Conservation (phyloP, 305 asterid genomes). For the Plantago coronopus region DNA sequence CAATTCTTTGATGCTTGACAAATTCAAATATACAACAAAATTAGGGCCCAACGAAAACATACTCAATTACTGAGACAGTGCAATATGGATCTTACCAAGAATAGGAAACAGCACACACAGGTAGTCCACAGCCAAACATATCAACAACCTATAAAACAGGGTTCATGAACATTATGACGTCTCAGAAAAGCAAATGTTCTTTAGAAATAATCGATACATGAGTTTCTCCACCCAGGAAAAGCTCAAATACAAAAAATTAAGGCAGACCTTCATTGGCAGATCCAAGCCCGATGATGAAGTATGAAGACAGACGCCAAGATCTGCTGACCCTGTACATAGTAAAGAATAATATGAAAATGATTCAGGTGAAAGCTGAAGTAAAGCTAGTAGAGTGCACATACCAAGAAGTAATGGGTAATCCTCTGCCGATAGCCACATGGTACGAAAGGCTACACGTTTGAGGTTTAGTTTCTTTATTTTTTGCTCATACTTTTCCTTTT, state of each 20-base stretch:
- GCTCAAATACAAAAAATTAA: constrained; percentile 16
- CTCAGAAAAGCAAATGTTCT: not conserved
- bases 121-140: constrained; percentile 97
- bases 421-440: constrained; percentile 95
- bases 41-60: constrained; percentile 3
- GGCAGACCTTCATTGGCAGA: constrained; percentile 86
- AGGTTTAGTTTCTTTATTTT: constrained; percentile 74
- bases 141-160: constrained; percentile 69
- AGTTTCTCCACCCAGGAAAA: constrained; percentile 1
- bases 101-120: constrained; percentile 96
- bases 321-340: constrained; percentile 69
- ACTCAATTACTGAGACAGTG: constrained; percentile 15
- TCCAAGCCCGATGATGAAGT: constrained; percentile 95
- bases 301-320: constrained; percentile 91
- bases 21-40: constrained; percentile 24
- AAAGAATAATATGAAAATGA: constrained; percentile 23
- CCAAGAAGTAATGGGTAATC: constrained; percentile 97
- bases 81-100: constrained; percentile 62
- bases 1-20: constrained; percentile 78
- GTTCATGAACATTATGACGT: constrained; percentile 23
- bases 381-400: constrained; percentile 24
- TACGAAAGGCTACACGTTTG: constrained; percentile 92
- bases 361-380: not conserved
- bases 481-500: constrained; percentile 87
- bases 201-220: constrained; percentile 1